These are phyloP conservation scores for Vigna nakashimae DNA, from an alignment of 306 rosid species.

Conservation along the genomic window DNA sequence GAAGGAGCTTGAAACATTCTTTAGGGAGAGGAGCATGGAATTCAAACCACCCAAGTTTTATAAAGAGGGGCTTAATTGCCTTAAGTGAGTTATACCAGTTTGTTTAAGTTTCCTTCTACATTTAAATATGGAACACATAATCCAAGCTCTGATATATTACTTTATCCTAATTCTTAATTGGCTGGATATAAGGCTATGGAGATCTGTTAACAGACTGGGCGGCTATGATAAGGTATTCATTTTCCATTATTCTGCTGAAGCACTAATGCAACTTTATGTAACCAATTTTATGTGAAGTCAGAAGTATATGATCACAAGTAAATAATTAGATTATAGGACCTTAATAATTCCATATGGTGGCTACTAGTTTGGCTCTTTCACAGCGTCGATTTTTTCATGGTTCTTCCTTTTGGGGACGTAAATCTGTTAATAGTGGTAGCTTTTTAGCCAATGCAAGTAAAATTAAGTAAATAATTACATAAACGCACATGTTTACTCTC, in stretches of 20 bases:
- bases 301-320: not conserved
- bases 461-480: not conserved
- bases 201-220: conserved; percentile 90
- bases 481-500: not conserved
- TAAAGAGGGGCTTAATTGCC: conserved; percentile 95
- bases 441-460: conserved; percentile 17
- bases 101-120: conserved; percentile 19
- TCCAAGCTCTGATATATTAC: conserved; percentile 32
- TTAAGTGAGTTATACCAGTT: conserved; percentile 70
- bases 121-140: conserved; percentile 19
- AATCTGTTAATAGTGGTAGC: not conserved
- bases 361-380: conserved; percentile 21
- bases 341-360: conserved; percentile 17
- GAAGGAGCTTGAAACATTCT: conserved; percentile 90
- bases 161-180: conserved; percentile 50
- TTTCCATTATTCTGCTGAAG: conserved; percentile 5
- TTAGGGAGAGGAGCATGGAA: conserved; percentile 90
- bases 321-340: conserved; percentile 1
- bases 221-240: conserved; percentile 93
- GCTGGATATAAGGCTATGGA: conserved; percentile 79
- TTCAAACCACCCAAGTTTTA: conserved; percentile 97
- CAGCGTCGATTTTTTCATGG: conserved; percentile 1
- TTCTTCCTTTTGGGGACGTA: conserved; percentile 13
- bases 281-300: not conserved
- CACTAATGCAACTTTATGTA: conserved; percentile 2